These are phyloP conservation scores for Aureobasidium melanogenum DNA, from an alignment of 2,329 filamentous ascomycete genomes.

Conservation along the genomic window DNA sequence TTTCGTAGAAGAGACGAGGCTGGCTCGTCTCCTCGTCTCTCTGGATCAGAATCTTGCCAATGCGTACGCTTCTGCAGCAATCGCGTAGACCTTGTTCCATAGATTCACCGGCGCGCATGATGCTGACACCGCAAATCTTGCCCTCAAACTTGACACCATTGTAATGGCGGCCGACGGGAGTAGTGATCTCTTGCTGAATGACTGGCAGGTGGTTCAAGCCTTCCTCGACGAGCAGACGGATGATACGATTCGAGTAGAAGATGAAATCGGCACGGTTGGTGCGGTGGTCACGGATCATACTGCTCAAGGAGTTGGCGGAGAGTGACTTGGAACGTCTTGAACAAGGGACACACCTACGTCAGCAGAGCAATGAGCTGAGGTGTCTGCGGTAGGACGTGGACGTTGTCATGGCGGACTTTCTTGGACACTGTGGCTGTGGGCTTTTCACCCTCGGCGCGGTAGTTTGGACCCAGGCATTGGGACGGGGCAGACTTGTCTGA, in stretches of 20 bases:
- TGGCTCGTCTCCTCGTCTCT: conserved; percentile 88
- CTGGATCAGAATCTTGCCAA: conserved; percentile 97
- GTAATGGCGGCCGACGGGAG: conserved; percentile 81
- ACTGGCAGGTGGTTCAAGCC: conserved; percentile 94
- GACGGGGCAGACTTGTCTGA: conserved; percentile 25
- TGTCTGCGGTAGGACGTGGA: conserved; percentile 83
- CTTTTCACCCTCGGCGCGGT: conserved; percentile 66
- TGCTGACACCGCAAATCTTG: conserved; percentile 96
- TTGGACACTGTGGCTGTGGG: conserved; percentile 80
- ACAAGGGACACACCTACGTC: conserved; percentile 59
- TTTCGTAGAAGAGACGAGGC: conserved; percentile 95
- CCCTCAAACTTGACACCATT: conserved; percentile 90
- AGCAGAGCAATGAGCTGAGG: conserved; percentile 94
- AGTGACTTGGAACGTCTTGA: not conserved
- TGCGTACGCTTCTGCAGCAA: conserved; percentile 94
- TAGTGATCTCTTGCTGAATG: conserved; percentile 79
- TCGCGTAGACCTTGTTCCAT: conserved; percentile 97
- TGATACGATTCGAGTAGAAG: conserved; percentile 98
- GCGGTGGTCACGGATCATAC: conserved; percentile 88
- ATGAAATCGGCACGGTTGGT: conserved; percentile 95
- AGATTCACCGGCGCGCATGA: conserved; percentile 95
- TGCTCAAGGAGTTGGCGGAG: conserved; percentile 30
- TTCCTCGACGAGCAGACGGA: conserved; percentile 91
- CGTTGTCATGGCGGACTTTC: conserved; percentile 71
- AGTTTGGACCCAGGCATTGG: conserved; percentile 69